A percentile compares a stretch with the other conserved stretches of the same genome.
Evolutionary conservation across 2,329 filamentous ascomycete species (phyloP).

Genomic region (Aspergillus fructus): DNA sequence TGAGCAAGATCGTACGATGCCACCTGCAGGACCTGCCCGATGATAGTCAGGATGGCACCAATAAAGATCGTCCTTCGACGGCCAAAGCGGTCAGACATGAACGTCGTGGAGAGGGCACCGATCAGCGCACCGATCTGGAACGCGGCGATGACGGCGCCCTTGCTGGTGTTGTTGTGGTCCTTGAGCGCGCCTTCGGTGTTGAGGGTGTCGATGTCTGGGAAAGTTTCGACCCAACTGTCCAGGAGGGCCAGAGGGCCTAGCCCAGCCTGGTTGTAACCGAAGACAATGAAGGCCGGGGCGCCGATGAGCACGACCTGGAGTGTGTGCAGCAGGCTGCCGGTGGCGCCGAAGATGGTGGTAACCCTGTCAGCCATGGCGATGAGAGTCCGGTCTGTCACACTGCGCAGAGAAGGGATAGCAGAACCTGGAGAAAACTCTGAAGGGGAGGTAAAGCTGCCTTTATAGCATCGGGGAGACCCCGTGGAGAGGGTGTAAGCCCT

Average conservation of each 20-base stretch:
- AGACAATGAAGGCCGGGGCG: constrained; percentile 25
- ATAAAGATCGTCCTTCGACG: constrained; percentile 48
- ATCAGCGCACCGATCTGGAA: constrained; percentile 23
- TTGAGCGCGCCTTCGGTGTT: constrained; percentile 24
- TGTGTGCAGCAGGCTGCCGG: constrained; percentile 14
- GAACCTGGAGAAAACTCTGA: not conserved
- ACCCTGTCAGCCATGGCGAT: not conserved
- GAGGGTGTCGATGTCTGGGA: constrained; percentile 55
- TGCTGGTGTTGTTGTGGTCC: constrained; percentile 23
- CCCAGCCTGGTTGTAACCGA: constrained; percentile 29
- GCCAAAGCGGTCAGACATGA: constrained; percentile 48
- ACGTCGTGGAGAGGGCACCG: constrained; percentile 20
- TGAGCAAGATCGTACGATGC: constrained; percentile 45
- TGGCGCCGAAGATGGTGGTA: constrained; percentile 10
- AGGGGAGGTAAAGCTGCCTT: not conserved
- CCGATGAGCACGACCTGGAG: constrained; percentile 24
- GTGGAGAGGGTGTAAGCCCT: not conserved
- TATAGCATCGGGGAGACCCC: not conserved
- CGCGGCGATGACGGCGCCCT: constrained; percentile 27
- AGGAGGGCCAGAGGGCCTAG: constrained; percentile 22
- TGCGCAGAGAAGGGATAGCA: not conserved
- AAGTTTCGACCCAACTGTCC: constrained; percentile 43
- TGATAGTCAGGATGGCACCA: constrained; percentile 33
- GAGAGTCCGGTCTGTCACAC: no score
- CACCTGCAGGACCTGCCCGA: constrained; percentile 40